Base-by-base conservation (phyloP, 192 early-diverging fungal genomes). In the Spizellomyces punctatus region DNA sequence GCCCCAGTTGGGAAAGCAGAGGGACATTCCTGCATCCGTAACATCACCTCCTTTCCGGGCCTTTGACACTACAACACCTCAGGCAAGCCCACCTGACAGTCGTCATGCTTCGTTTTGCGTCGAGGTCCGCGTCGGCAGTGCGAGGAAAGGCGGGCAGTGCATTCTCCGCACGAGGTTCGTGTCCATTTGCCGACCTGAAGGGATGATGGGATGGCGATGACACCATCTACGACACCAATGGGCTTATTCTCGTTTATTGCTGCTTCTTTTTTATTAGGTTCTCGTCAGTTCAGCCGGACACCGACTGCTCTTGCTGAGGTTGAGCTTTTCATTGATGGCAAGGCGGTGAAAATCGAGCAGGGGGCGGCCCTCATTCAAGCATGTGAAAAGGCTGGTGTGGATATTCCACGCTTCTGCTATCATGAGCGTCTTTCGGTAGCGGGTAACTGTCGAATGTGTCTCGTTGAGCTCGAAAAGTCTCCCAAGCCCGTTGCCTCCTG, bases 391-490 rank as follows among this genome's bases (percentile, higher is more conserved):
- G 94, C 93, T 48, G 96, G 96, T 27, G 93, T 92, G 67, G 91
- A 91, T 69, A 92, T 94, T 75, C 93, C 93, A 22, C 80, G 88
- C 14, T 91, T 92, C 75, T 88, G 89, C 80, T 91, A 91, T 85
- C 90, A 92, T 85, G 94, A 96, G 78, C 92, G 98, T 49, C 86
- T 99, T 48, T 91, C 93, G 10, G 86, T 99, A 61, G 98, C 98
- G 10, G 98, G 98, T 76, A 99, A 99, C 89, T 99, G 98, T 78
- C 93, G 98, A 77, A 98, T 99, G 96, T 99, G 98, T 77, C 87
- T 99, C 66, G 96, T 99, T 43, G 98, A 99, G 84, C 82, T 99
- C 45, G 96, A 96, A 80, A 94, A 91, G 78, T 87, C 93, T 57
- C 96, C 96, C 57, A 99, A 99, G 81, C 92, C 96, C 46, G 83